These are phyloP conservation scores for Chimonanthus praecox DNA, from an alignment of 164 flowering plant species.

Conservation along the genomic window DNA sequence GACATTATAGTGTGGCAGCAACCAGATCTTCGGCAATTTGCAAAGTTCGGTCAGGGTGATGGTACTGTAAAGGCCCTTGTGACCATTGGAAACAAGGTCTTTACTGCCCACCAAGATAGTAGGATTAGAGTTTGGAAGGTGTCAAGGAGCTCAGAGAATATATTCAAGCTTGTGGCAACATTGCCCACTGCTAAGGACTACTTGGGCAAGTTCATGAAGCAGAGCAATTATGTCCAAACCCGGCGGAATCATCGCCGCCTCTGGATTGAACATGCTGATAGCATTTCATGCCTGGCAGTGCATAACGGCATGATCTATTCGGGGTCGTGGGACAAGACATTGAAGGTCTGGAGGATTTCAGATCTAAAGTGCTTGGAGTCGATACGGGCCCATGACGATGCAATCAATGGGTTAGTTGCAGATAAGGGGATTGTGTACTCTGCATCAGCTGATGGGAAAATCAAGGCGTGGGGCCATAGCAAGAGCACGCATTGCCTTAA, in stretches of 20 bases:
- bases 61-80: conserved; percentile 87
- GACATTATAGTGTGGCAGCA: conserved; percentile 98
- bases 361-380: conserved; percentile 90
- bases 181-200: conserved; percentile 85
- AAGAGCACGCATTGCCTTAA: conserved; percentile 35
- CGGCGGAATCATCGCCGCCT: conserved; percentile 61
- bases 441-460: conserved; percentile 87
- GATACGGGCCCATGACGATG: conserved; percentile 88
- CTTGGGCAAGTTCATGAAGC: conserved; percentile 80
- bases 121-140: conserved; percentile 90
- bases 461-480: conserved; percentile 70
- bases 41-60: conserved; percentile 82
- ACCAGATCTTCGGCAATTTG: conserved; percentile 74
- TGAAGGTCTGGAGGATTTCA: conserved; percentile 86
- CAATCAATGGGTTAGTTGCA: conserved; percentile 63
- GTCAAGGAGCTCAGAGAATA: conserved; percentile 66
- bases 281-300: conserved; percentile 77
- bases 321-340: conserved; percentile 95
- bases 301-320: conserved; percentile 70
- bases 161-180: conserved; percentile 60
- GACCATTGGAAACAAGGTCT: conserved; percentile 64
- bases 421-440: conserved; percentile 60
- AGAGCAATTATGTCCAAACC: conserved; percentile 82
- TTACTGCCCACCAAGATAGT: conserved; percentile 92
- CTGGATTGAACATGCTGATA: conserved; percentile 98